These are phyloP conservation scores for Mycena latifolia DNA, from an alignment of 768 basidiomycete genomes.

Conservation along the genomic window DNA sequence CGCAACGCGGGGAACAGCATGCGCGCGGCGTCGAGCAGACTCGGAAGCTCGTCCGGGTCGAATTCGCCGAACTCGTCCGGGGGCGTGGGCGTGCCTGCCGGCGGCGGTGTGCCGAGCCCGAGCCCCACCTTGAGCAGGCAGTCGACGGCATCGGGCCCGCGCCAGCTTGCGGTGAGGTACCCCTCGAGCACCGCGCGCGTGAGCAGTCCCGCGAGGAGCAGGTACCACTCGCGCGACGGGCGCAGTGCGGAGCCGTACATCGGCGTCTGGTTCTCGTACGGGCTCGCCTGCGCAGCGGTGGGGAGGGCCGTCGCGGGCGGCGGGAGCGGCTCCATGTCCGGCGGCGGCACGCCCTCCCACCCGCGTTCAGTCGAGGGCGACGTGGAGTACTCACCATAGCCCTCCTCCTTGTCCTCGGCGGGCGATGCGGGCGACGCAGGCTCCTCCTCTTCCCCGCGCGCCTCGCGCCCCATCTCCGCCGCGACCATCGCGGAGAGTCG, in stretches of 20 bases:
- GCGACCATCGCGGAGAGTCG: slow-evolving; percentile 84
- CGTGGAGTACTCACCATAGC: slow-evolving; percentile 35
- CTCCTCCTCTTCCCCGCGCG: slow-evolving; percentile 65
- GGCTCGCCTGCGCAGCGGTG: slow-evolving; percentile 14
- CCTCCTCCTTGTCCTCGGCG: slow-evolving; percentile 42
- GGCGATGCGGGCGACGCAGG: slow-evolving; percentile 36
- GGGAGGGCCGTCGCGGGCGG: slow-evolving; percentile 32
- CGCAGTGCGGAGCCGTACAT: slow-evolving; percentile 65
- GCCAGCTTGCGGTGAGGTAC: slow-evolving; percentile 87
- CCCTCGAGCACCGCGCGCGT: slow-evolving; percentile 90
- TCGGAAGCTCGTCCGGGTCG: slow-evolving; percentile 70
- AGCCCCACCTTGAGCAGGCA: slow-evolving; percentile 81
- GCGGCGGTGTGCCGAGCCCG: slow-evolving; percentile 42
- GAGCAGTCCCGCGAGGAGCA: slow-evolving; percentile 79
- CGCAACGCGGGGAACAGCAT: slow-evolving; percentile 76
- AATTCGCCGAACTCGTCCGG: slow-evolving; percentile 67
- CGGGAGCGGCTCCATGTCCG: slow-evolving; percentile 35
- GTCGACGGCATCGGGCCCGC: slow-evolving; percentile 75
- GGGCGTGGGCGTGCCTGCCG: slow-evolving; percentile 17
- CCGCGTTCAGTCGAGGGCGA: slow-evolving; percentile 25
- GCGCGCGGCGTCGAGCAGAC: slow-evolving; percentile 70
- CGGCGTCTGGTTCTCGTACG: slow-evolving; percentile 43
- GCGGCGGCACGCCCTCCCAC: slow-evolving; percentile 30
- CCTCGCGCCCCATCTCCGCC: slow-evolving; percentile 80
- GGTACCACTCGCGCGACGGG: slow-evolving; percentile 86